These are phyloP conservation scores for Powellomyces hirtus DNA, from an alignment of 192 early-diverging fungal genomes.

Conservation along the genomic window DNA sequence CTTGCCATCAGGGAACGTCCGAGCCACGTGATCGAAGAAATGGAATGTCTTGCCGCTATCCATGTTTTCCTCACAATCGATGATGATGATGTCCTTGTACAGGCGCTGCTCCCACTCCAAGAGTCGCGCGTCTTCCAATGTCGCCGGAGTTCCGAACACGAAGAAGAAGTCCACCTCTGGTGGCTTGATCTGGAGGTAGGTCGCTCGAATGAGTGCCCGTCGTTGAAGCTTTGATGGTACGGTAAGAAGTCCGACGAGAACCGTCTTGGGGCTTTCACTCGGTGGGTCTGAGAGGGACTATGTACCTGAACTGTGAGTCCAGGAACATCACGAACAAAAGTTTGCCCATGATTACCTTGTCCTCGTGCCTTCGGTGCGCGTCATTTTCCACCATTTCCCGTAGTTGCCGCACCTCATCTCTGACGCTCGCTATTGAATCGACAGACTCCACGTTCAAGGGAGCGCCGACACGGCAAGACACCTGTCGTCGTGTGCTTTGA, in stretches of 20 bases:
- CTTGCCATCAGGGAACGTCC: background rate
- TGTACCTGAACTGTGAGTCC: too few relatives aligned
- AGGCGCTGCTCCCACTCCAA: conserved; percentile 2
- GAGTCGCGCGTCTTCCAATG: background rate
- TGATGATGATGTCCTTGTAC: conserved; percentile 24
- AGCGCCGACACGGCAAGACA: too few relatives aligned
- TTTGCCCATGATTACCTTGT: too few relatives aligned
- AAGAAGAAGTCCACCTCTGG: conserved; percentile 22
- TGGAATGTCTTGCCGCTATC: conserved; percentile 29
- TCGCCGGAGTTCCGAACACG: conserved; percentile 14
- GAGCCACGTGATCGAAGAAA: conserved; percentile 18
- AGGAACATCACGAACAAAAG: too few relatives aligned
- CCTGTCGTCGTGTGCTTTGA: too few relatives aligned
- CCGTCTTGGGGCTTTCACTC: conserved; percentile 2
- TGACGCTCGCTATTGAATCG: too few relatives aligned
- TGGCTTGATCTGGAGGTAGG: conserved; percentile 29
- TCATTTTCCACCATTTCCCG: too few relatives aligned
- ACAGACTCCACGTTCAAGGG: too few relatives aligned
- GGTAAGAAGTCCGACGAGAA: conserved; percentile 28
- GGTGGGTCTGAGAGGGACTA: too few relatives aligned
- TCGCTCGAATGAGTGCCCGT: conserved; percentile 22
- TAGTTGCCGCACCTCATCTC: too few relatives aligned
- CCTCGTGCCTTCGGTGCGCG: too few relatives aligned
- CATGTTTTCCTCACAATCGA: conserved; percentile 36
- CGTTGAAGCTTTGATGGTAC: conserved; percentile 26